A percentile compares a stretch with the other conserved stretches of the same genome.
These are phyloP conservation scores for Candida silvicultrix DNA, from an alignment of 805 yeast genomes.

Conservation along the genomic window DNA sequence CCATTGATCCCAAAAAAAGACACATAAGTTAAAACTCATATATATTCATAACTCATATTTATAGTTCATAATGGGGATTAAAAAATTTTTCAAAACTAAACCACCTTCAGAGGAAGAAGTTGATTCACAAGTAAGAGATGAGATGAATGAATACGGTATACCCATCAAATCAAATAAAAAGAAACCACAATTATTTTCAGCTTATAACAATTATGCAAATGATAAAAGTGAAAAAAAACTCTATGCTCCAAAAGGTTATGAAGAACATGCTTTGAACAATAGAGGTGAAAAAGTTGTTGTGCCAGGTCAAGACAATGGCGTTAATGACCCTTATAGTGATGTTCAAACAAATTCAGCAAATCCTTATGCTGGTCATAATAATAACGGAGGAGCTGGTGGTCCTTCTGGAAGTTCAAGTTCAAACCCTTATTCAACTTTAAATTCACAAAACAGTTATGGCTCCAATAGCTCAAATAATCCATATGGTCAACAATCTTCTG, in stretches of 20 bases:
- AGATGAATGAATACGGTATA: constrained; percentile 37
- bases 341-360: background rate
- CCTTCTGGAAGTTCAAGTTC: background rate
- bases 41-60: background rate
- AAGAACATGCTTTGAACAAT: constrained; percentile 20
- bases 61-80: constrained; percentile 36
- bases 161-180: constrained; percentile 29
- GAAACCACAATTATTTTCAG: constrained; percentile 37
- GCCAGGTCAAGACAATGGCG: background rate
- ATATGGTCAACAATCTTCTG: background rate
- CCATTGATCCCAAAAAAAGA: background rate
- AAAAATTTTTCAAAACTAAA: constrained; percentile 36
- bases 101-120: constrained; percentile 41
- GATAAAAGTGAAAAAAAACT: constrained; percentile 29
- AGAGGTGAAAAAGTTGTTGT: constrained; percentile 5
- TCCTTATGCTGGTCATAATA: background rate
- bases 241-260: constrained; percentile 35
- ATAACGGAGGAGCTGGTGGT: background rate
- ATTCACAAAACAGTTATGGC: background rate
- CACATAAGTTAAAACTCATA: background rate
- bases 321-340: background rate
- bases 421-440: background rate
- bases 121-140: constrained; percentile 33
- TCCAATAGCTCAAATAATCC: background rate
- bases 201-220: constrained; percentile 41